phyloP scores from a whole-genome alignment of 495 filamentous ascomycete species.

The Choiromyces venosus region DNA sequence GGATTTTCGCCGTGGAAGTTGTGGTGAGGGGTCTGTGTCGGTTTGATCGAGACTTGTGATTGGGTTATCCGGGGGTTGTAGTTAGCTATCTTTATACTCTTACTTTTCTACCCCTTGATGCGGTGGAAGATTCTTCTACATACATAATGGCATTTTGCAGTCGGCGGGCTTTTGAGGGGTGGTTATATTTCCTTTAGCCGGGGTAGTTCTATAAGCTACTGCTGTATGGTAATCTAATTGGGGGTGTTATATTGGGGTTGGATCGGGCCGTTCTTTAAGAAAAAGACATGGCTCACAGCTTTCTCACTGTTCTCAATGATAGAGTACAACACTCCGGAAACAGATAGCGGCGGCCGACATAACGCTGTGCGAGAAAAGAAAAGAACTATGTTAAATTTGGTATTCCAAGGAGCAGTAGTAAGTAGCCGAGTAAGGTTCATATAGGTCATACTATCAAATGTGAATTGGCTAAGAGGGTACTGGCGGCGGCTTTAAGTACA shows the following conservation, averaged over 20 bases:
- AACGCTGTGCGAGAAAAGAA: neutral
- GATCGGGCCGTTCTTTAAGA: neutral
- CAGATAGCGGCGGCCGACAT: neutral
- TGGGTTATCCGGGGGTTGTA: neutral
- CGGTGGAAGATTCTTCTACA: neutral
- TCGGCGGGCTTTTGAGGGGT: neutral
- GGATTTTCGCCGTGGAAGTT: neutral
- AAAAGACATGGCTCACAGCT: neutral
- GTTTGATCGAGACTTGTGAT: neutral
- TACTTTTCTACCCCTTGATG: neutral
- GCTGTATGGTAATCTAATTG: neutral
- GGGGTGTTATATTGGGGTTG: neutral
- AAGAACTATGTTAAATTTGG: neutral
- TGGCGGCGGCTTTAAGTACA: neutral
- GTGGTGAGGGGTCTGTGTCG: neutral
- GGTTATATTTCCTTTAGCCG: neutral
- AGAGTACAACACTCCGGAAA: neutral
- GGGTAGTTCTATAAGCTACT: neutral
- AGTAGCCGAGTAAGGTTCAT: neutral
- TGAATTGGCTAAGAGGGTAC: neutral
- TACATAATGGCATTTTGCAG: neutral
- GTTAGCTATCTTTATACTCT: neutral
- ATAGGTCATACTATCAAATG: neutral
- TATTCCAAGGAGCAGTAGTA: neutral
- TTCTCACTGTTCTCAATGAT: neutral